Evolutionary conservation across 495 filamentous ascomycete species (phyloP), one percentile per base, ranked within the genome.

Genomic region (Penicillium robsamsonii): DNA sequence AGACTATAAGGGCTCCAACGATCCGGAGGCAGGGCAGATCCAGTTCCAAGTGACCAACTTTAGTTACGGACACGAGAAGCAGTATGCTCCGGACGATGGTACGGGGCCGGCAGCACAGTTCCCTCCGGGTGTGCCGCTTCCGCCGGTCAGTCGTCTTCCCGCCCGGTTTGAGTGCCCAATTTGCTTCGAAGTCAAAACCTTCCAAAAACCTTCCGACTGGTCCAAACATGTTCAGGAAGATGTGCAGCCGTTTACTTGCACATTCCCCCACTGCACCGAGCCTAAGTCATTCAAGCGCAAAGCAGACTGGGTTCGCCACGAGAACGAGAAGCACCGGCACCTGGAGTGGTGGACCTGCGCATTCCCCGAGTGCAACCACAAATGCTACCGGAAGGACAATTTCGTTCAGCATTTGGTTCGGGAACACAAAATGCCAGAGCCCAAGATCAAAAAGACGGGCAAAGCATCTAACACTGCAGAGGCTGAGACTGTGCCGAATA

Each of bases 181-280:
- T 20, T 97, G 93, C 72, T 97, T 92, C 76, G 83, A 87, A 62
- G 83, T 88, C 42, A 96, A 96, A 72, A 92, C 87, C 58, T 91
- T 96, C 67, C 83, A 87, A 61, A 97, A 97, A 71, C 93, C 93
- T 30, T 96, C 93, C 0, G 93, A 97, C 72, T 97, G 93, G 93
- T 95, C 93, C 13, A 97, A 97, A 68, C 93, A 97, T 64, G 89
- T 97, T 6, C 90, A 96, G 64, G 93, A 97, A 69, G 93, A 97
- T 66, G 84, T 97, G 11, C 89, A 95, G 66, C 93, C 93, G 5
- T 97, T 96, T 63, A 96, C 91, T 9, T 97, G 93, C 72, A 97
- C 91, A 0, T 96, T 94, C 71, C 81, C 85, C 12, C 75, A 85
- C 25, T 97, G 93, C 71, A 82, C 77, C 29, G 92, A 96, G 50